These are phyloP conservation scores for Nakazawaea siamensis DNA, from an alignment of 805 yeast genomes.

Conservation along the genomic window DNA sequence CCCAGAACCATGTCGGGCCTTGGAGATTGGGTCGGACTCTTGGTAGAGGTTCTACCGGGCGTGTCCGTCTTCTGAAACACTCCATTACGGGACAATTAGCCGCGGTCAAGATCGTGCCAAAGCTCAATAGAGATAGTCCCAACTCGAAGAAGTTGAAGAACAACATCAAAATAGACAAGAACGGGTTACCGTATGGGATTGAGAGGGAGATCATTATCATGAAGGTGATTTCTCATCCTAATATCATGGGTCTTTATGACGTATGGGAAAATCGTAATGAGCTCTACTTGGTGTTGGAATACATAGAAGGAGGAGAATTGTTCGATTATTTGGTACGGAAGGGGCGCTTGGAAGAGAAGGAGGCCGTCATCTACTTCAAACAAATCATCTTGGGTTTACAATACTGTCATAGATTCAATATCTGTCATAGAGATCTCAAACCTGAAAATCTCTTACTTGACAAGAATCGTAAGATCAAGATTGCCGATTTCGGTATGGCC, in stretches of 20 bases:
- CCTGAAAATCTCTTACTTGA: conserved; percentile 78
- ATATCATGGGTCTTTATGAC: conserved; percentile 71
- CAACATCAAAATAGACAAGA: conserved; percentile 35
- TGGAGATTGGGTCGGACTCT: conserved; percentile 94
- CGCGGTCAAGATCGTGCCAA: conserved; percentile 94
- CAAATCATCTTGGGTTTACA: conserved; percentile 61
- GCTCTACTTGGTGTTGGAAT: conserved; percentile 81
- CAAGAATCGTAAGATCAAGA: conserved; percentile 79
- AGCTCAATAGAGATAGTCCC: conserved; percentile 49
- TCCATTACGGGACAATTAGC: conserved; percentile 80
- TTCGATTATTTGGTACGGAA: conserved; percentile 85
- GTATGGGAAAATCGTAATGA: conserved; percentile 86
- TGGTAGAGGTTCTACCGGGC: conserved; percentile 95
- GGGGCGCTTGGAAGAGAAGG: conserved; percentile 82
- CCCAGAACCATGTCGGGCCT: conserved; percentile 66
- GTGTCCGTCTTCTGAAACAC: conserved; percentile 89
- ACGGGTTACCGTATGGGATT: conserved; percentile 71
- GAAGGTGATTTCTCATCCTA: conserved; percentile 73
- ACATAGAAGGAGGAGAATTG: conserved; percentile 95
- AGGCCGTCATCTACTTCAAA: conserved; percentile 81
- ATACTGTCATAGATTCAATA: conserved; percentile 59
- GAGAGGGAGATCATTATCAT: conserved; percentile 81
- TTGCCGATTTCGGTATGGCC: conserved; percentile 99
- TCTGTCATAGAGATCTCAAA: conserved; percentile 72
- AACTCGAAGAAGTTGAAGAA: conserved; percentile 17